These are phyloP conservation scores for Dillenia turbinata DNA, from an alignment of 164 flowering plant genomes.

Conservation along the genomic window DNA sequence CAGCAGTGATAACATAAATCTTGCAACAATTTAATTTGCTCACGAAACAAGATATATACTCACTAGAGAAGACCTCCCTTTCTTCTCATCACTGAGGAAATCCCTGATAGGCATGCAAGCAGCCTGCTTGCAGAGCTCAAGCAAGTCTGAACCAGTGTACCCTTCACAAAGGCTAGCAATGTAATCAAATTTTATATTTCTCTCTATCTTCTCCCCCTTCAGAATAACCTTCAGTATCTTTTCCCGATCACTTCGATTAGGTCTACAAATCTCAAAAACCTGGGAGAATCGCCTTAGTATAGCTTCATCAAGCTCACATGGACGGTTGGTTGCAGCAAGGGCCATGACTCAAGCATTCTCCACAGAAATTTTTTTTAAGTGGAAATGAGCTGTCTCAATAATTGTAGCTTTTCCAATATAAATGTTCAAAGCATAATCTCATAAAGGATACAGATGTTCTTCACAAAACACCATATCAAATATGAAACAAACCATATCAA, in stretches of 20 bases:
- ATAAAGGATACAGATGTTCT: too few relatives aligned
- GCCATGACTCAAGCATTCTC: conserved; percentile 96
- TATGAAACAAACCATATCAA: too few relatives aligned
- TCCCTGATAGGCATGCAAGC: conserved; percentile 93
- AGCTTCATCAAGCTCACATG: conserved; percentile 98
- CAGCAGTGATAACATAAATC: too few relatives aligned
- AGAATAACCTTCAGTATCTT: conserved; percentile 75
- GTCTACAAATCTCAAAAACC: conserved; percentile 90
- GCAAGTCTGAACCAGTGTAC: conserved; percentile 90
- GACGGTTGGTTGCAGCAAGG: conserved; percentile 98
- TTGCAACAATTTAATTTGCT: too few relatives aligned
- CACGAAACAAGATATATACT: conserved; percentile 26
- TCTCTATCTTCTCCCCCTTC: conserved; percentile 77
- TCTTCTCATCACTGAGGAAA: conserved; percentile 63
- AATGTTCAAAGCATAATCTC: too few relatives aligned
- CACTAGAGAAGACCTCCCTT: conserved; percentile 49
- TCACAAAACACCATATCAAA: too few relatives aligned
- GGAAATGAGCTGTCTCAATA: too few relatives aligned
- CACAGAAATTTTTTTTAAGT: conserved; percentile 10
- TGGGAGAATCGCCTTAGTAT: conserved; percentile 94
- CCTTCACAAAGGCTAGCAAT: conserved; percentile 78
- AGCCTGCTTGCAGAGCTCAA: conserved; percentile 95
- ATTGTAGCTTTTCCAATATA: too few relatives aligned
- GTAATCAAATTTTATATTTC: conserved; percentile 53
- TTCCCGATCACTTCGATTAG: conserved; percentile 68